Percentiles rank a stretch among this genome's conserved stretches.
These are phyloP conservation scores for Ophiostoma piceae DNA, from an alignment of 2,329 filamentous ascomycete species.

Conservation along the genomic window DNA sequence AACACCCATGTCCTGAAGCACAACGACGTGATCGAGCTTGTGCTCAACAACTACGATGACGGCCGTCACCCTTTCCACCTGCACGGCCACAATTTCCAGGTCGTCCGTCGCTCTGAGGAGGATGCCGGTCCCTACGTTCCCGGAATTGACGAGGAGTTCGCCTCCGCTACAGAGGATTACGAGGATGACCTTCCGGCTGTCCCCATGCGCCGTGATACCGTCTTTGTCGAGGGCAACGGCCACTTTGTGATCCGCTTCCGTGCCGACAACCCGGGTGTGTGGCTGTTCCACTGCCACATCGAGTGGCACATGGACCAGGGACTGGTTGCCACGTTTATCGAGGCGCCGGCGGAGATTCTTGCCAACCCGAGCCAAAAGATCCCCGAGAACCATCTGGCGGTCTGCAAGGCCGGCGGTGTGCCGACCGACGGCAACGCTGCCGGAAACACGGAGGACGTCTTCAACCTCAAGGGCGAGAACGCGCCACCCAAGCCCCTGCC, in stretches of 20 bases:
- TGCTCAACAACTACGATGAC: slow-evolving; percentile 42
- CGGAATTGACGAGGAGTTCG: slow-evolving; percentile 31
- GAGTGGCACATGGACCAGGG: slow-evolving; percentile 52
- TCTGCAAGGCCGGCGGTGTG: slow-evolving; percentile 41
- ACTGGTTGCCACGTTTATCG: slow-evolving; percentile 40
- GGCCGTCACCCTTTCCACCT: slow-evolving; percentile 28
- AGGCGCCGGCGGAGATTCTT: slow-evolving; percentile 41
- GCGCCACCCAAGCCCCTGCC: slow-evolving; percentile 24
- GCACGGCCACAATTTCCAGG: slow-evolving; percentile 29
- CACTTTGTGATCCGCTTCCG: slow-evolving; percentile 47
- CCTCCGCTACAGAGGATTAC: not conserved
- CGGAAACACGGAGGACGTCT: slow-evolving; percentile 27
- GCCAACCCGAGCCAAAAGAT: slow-evolving; percentile 47
- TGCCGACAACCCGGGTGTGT: slow-evolving; percentile 44
- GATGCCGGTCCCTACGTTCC: slow-evolving; percentile 52
- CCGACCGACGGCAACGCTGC: slow-evolving; percentile 31
- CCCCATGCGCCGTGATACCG: slow-evolving; percentile 53
- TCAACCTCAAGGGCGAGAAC: slow-evolving; percentile 31
- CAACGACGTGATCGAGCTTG: slow-evolving; percentile 63
- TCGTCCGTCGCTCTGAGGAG: slow-evolving; percentile 55
- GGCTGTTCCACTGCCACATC: slow-evolving; percentile 50
- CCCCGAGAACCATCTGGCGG: slow-evolving; percentile 53
- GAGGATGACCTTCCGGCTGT: slow-evolving; percentile 37
- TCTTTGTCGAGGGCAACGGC: slow-evolving; percentile 41
- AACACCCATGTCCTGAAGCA: slow-evolving; percentile 63